Percentiles rank a stretch among this genome's conserved stretches.
phyloP scores from a whole-genome alignment of 768 basidiomycete genomes.

The Leccinum uliginosum region DNA sequence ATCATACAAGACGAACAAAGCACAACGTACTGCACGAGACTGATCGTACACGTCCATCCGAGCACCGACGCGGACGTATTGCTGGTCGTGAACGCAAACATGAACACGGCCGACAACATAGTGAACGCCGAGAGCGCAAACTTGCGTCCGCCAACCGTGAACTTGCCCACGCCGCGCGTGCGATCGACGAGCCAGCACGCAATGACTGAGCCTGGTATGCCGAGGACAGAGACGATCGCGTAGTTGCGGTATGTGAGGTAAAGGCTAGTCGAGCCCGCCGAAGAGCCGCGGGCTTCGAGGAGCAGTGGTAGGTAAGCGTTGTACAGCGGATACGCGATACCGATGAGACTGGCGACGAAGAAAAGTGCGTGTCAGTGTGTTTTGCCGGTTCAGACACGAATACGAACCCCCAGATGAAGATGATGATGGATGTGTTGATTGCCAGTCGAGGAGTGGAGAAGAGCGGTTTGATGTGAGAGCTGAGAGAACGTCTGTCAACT shows the following conservation, averaged over 20 bases:
- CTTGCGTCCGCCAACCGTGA: constrained; percentile 43
- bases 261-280: constrained; percentile 19
- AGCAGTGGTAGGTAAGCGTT: constrained; percentile 49
- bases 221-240: constrained; percentile 43
- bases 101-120: constrained; percentile 41
- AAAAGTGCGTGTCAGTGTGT: not conserved
- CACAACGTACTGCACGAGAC: constrained; percentile 37
- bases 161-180: constrained; percentile 31
- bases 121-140: constrained; percentile 45
- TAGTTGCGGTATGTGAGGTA: constrained; percentile 44
- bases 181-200: constrained; percentile 44
- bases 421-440: constrained; percentile 44
- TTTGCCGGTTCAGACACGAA: not conserved
- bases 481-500: constrained; percentile 11
- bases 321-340: constrained; percentile 52
- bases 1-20: no score
- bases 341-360: constrained; percentile 30
- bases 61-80: constrained; percentile 36
- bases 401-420: constrained; percentile 48
- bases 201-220: constrained; percentile 45
- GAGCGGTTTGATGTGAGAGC: constrained; percentile 47
- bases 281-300: constrained; percentile 33
- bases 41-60: constrained; percentile 43
- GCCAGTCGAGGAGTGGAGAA: constrained; percentile 43
- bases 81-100: constrained; percentile 51